Conservation (phyloP, 192 early-diverging fungal genomes). For the Ramicandelaber brevisporus region DNA sequence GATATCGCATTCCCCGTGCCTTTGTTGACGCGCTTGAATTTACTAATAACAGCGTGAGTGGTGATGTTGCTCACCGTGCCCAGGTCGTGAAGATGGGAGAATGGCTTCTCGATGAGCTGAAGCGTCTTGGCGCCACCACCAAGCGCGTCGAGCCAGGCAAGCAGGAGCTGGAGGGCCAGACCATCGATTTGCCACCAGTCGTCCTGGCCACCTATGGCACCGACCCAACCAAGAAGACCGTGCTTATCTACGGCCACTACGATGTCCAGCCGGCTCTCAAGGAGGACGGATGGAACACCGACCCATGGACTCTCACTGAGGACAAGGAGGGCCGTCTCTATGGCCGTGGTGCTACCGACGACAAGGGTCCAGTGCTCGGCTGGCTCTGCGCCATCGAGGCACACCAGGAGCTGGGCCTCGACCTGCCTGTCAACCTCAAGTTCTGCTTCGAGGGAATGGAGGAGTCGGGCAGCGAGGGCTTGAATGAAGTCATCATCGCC, state of each 20-base stretch:
- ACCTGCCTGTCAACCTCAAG: conserved; percentile 85
- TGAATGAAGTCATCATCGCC: conserved; percentile 63
- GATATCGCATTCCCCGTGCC: too few relatives aligned
- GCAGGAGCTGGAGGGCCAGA: conserved; percentile 55
- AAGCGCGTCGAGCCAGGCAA: conserved; percentile 45
- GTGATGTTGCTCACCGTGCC: conserved; percentile 40
- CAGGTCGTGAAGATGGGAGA: conserved; percentile 78
- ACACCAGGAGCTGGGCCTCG: conserved; percentile 69
- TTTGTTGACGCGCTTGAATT: neutral
- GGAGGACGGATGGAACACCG: conserved; percentile 72
- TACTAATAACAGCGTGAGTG: conserved; percentile 48
- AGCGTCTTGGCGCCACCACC: conserved; percentile 34
- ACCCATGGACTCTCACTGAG: conserved; percentile 76
- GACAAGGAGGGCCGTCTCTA: conserved; percentile 56
- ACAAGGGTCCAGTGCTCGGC: conserved; percentile 93
- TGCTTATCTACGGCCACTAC: conserved; percentile 94
- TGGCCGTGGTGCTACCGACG: conserved; percentile 85
- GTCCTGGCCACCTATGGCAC: conserved; percentile 76
- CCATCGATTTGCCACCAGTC: conserved; percentile 68
- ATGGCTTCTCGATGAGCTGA: conserved; percentile 53
- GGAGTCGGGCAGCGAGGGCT: conserved; percentile 72
- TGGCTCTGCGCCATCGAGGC: conserved; percentile 93
- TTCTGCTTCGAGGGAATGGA: conserved; percentile 97
- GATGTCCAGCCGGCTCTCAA: conserved; percentile 86
- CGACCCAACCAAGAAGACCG: conserved; percentile 81